A percentile compares a stretch with the other conserved stretches of the same genome.
Evolutionary conservation across 2,329 filamentous ascomycete species (phyloP).

Genomic region (Xylariaceae sp.): DNA sequence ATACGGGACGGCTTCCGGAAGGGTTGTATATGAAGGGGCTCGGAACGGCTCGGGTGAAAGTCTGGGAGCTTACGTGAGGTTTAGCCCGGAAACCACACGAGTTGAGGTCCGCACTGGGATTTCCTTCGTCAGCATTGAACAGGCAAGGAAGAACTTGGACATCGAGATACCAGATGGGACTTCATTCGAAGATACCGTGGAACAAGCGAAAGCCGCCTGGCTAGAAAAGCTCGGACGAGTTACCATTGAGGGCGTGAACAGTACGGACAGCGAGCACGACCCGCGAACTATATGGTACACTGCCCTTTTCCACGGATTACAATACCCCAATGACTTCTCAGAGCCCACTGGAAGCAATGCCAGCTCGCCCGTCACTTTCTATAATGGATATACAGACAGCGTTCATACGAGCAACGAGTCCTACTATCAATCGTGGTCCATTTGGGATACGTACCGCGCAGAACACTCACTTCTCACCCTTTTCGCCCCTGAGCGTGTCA

Average conservation of each 20-base stretch:
- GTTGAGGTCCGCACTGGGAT: constrained; percentile 45
- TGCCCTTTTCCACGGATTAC: constrained; percentile 43
- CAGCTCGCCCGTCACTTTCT: constrained; percentile 34
- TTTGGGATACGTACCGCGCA: constrained; percentile 48
- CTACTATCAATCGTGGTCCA: constrained; percentile 49
- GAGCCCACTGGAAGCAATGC: constrained; percentile 35
- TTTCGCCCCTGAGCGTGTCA: constrained; percentile 44
- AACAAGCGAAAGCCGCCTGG: constrained; percentile 41
- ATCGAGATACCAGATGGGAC: constrained; percentile 38
- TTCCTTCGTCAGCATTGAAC: constrained; percentile 45
- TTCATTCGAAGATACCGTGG: constrained; percentile 38
- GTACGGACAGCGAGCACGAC: constrained; percentile 39
- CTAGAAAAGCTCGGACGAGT: constrained; percentile 43
- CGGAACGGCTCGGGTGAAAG: constrained; percentile 33
- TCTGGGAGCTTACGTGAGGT: constrained; percentile 39
- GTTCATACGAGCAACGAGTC: constrained; percentile 40
- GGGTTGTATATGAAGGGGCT: constrained; percentile 24
- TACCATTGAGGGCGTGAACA: constrained; percentile 41
- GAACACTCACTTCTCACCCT: constrained; percentile 44
- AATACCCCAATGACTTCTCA: constrained; percentile 46
- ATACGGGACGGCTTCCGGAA: constrained; percentile 36
- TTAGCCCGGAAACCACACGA: constrained; percentile 27
- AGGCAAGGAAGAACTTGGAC: constrained; percentile 43
- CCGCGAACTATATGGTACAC: constrained; percentile 45
- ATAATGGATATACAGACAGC: constrained; percentile 45